Conservation (phyloP, 208 protist genomes). For the Leishmania lainsoni region DNA sequence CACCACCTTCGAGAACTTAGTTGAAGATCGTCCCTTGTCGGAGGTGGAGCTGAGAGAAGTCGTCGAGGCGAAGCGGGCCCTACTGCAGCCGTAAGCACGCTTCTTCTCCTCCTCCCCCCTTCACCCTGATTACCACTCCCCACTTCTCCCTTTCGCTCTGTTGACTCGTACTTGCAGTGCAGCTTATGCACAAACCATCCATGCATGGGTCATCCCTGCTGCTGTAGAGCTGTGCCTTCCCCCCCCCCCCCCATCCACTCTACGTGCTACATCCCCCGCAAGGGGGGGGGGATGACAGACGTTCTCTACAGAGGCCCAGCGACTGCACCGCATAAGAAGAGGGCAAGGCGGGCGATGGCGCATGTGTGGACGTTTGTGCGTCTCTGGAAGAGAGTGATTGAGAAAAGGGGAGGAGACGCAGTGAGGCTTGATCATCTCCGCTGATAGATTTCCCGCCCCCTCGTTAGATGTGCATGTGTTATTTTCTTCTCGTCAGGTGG, state of each 20-base stretch:
- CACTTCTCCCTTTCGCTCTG: neutral
- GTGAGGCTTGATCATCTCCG: neutral
- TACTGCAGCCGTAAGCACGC: neutral
- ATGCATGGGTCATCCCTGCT: neutral
- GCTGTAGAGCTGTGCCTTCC: neutral
- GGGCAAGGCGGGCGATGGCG: neutral
- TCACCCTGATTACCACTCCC: too few relatives aligned
- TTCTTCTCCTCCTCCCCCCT: neutral
- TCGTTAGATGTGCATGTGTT: neutral
- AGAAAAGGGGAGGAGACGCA: neutral
- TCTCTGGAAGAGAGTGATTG: neutral
- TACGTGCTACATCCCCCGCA: neutral
- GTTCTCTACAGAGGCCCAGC: neutral
- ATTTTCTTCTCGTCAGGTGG: neutral
- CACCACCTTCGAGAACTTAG: slow-evolving; percentile 17
- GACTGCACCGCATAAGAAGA: neutral
- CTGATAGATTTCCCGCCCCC: neutral
- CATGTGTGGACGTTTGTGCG: neutral
- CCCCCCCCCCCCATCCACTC: neutral
- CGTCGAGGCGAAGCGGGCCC: slow-evolving; percentile 20
- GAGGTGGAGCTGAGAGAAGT: slow-evolving; percentile 26
- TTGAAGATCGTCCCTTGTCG: slow-evolving; percentile 30
- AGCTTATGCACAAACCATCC: neutral
- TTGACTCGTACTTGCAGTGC: neutral
- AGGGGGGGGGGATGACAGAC: neutral